Evolutionary conservation across 1,139 yeast genomes (phyloP).

Genomic region (Starmera stellimalicola): DNA sequence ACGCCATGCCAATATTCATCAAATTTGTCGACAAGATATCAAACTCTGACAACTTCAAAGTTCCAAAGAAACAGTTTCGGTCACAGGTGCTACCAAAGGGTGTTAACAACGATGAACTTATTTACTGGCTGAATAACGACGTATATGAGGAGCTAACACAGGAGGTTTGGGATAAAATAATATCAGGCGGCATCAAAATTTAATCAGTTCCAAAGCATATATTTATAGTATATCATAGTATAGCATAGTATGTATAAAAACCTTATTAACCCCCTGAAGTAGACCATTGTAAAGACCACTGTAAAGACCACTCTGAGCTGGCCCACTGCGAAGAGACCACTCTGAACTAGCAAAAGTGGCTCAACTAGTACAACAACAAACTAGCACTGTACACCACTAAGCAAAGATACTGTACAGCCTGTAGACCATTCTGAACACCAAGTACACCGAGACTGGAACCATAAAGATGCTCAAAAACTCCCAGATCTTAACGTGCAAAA

Average conservation of each 20-base stretch:
- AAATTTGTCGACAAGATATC: conserved; percentile 56
- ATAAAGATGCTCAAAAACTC: conserved; percentile 23
- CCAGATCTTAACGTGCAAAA: conserved; percentile 17
- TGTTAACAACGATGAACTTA: conserved; percentile 44
- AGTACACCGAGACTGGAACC: conserved; percentile 20
- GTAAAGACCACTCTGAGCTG: too few relatives aligned
- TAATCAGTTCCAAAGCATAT: too few relatives aligned
- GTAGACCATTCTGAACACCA: conserved; percentile 3
- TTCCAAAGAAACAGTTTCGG: conserved; percentile 69
- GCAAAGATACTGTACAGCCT: conserved; percentile 1
- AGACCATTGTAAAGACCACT: too few relatives aligned
- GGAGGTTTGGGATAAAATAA: conserved; percentile 50
- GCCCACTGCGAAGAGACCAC: too few relatives aligned
- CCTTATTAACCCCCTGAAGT: too few relatives aligned
- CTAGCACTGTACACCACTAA: not conserved
- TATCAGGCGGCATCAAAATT: conserved; percentile 21
- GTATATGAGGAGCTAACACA: conserved; percentile 48
- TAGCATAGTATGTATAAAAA: too few relatives aligned
- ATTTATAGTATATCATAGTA: not conserved
- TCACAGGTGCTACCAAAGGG: conserved; percentile 74
- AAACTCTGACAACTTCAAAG: conserved; percentile 77
- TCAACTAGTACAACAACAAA: not conserved
- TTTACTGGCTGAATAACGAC: conserved; percentile 61
- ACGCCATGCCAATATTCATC: conserved; percentile 80
- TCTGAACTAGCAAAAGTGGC: not conserved